These are phyloP conservation scores for Penicillium soppii DNA, from an alignment of 495 filamentous ascomycete species.

Conservation along the genomic window DNA sequence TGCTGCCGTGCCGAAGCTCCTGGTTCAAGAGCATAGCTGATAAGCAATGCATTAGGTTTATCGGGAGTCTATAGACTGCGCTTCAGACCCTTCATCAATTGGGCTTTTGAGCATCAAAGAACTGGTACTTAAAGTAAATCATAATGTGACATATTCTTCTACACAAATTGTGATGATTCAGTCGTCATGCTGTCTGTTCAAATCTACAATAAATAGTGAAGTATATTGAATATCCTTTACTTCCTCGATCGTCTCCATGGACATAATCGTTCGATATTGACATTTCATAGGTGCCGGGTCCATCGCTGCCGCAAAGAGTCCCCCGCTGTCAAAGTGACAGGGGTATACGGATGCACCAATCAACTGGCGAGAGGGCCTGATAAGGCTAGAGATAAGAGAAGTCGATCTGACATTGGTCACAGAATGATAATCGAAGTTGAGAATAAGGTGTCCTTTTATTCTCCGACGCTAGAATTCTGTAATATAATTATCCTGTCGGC, in stretches of 20 bases:
- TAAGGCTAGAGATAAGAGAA: not conserved
- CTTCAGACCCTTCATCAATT: not conserved
- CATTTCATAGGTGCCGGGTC: not conserved
- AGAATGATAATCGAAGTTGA: not conserved
- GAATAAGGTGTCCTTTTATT: not conserved
- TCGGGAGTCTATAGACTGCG: not conserved
- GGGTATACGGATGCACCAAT: not conserved
- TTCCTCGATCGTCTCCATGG: not conserved
- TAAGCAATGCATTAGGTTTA: not conserved
- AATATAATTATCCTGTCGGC: no score
- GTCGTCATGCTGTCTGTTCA: not conserved
- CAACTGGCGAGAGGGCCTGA: not conserved
- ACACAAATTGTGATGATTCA: no score
- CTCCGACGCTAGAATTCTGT: not conserved
- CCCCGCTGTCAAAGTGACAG: not conserved
- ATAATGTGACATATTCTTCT: no score
- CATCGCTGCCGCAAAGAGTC: not conserved
- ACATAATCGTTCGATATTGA: not conserved
- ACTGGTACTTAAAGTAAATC: no score
- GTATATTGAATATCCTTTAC: not conserved
- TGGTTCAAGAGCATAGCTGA: not conserved
- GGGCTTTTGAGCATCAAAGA: no score
- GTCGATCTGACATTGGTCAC: not conserved
- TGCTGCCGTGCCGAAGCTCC: not conserved
- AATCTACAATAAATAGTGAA: not conserved